phyloP scores from a whole-genome alignment of 164 flowering plant genomes.

The Dillenia turbinata region DNA sequence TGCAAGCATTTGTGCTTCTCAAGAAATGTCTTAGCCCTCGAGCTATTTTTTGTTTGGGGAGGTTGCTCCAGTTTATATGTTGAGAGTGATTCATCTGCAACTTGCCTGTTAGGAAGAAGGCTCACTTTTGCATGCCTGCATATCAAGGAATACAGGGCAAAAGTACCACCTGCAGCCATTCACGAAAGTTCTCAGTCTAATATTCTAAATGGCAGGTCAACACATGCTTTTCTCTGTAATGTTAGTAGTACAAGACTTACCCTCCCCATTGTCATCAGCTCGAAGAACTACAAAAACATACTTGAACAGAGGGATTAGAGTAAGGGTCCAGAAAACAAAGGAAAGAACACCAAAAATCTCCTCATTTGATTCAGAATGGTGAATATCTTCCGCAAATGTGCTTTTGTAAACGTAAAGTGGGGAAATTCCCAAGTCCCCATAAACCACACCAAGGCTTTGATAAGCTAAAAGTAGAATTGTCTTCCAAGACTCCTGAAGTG shows the following conservation, averaged over 20 bases:
- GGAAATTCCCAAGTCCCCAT: constrained; percentile 85
- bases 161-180: constrained; percentile 65
- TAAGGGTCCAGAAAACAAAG: constrained; percentile 79
- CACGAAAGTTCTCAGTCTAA: not conserved
- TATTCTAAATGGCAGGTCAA: not conserved
- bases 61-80: constrained; percentile 64
- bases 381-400: constrained; percentile 81
- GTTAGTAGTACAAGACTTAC: constrained; percentile 20
- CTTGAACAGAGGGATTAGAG: constrained; percentile 66
- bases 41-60: constrained; percentile 46
- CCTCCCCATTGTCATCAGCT: constrained; percentile 85
- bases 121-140: constrained; percentile 80
- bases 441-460: constrained; percentile 89
- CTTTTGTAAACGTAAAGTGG: constrained; percentile 86
- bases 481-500: constrained; percentile 76
- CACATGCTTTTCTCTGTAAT: not conserved
- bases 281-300: constrained; percentile 76
- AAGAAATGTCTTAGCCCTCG: constrained; percentile 49
- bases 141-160: constrained; percentile 73
- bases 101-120: constrained; percentile 73
- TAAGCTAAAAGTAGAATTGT: constrained; percentile 59
- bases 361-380: constrained; percentile 83
- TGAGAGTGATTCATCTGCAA: constrained; percentile 73
- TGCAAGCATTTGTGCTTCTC: constrained; percentile 72
- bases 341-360: constrained; percentile 81